Evolutionary conservation across 2,329 filamentous ascomycete species (phyloP), one percentile per base, ranked within the genome.

Genomic region (Neonectria sp.): DNA sequence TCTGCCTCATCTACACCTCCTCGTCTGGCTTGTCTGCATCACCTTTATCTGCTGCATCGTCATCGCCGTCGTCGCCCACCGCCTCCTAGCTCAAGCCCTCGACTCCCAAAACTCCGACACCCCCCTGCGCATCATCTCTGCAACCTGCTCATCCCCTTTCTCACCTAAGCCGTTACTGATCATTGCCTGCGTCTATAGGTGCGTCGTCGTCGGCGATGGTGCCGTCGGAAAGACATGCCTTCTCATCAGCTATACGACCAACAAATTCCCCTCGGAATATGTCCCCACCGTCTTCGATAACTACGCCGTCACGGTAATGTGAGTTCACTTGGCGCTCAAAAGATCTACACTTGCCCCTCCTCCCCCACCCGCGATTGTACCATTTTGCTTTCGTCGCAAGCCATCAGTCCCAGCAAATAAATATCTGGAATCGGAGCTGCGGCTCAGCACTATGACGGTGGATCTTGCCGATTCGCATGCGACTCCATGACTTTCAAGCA

Each of bases 191-290:
- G 21, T 55, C 43, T 67, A 53, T 67, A 99, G 96, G 86, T 99
- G 96, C 86, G 96, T 99, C 79, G 96, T 99, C 76, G 96, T 99
- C 78, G 96, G 96, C 82, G 96, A 99, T 84, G 96, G 96, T 95
- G 96, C 96, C 74, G 96, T 99, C 76, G 96, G 96, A 83, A 99
- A 99, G 89, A 99, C 96, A 74, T 99, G 96, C 85, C 91, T 99
- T 73, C 91, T 99, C 80, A 99, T 99, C 86, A 97, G 94, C 82
- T 99, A 99, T 85, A 99, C 96, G 73, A 99, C 96, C 72, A 99
- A 99, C 89, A 98, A 98, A 79, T 99, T 99, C 83, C 96, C 96
- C 40, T 98, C 95, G 78, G 96, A 99, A 95, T 99, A 99, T 83
- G 96, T 99, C 66, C 96, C 96, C 59, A 99, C 96, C 33, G 96